Evolutionary conservation across 805 yeast genomes (phyloP), one percentile per base, ranked within the genome.

Genomic region (Tetrapisispora phaffii): DNA sequence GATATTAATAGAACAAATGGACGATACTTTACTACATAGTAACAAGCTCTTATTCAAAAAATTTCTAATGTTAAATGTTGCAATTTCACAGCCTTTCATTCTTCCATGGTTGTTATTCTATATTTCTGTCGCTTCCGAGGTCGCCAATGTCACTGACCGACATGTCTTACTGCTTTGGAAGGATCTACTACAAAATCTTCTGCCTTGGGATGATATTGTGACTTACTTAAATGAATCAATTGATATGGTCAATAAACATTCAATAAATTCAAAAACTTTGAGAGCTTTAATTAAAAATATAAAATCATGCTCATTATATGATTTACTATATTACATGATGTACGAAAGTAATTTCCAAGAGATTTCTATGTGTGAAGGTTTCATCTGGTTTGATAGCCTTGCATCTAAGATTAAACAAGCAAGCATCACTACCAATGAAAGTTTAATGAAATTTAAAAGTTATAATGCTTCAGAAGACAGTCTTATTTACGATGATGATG

Each of bases 301-400:
- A 6, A 21, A 19, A 24, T 34, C 37, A 34, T 3, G 8, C 7
- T 7, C 37, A 19, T 20, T 34, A 12, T 34, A 23, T 20, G n/a
- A 34, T 34, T 12, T 34, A 20, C 15, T 34, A 21, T 10, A 21
- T 16, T 34, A 34, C n/a, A 6, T 34, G 6, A 4, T 34, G 8
- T 34, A 20, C 12, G 16, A 82, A 58, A 24, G 58, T 57, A 73
- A 69, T 38, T 65, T 84, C 41, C 78, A 84, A 39, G 94, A 85
- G 60, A 82, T 80, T 17, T 82, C 88, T 88, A 80, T 79, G 56
- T 79, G 88, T 56, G 82, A 89, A 87, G 93, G 93, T 1, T 75
- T 86, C 0, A 57, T 84, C 34, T 84, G 93, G 89, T 85, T 76
- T 62, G 89, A 84, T 61, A 66, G 67, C 21, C 66, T 83, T 31